phyloP scores from a whole-genome alignment of 169 alveolate genomes.

The Blepharisma undulans region DNA sequence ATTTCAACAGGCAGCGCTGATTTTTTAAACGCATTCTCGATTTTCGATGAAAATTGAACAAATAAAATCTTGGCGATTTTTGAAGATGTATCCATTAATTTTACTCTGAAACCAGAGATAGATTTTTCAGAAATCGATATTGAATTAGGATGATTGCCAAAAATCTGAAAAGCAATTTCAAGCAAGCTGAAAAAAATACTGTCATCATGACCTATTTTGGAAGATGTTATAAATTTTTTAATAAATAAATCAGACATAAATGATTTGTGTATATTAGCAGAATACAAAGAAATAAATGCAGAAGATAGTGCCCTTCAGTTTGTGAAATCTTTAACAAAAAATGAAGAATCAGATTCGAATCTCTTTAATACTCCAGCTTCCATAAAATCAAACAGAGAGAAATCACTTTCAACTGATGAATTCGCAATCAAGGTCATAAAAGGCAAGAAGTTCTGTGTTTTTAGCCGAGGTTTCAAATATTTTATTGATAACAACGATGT shows the following conservation, averaged over 20 bases:
- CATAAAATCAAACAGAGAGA: not conserved
- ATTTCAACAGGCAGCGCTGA: not conserved
- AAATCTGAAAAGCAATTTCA: too few species aligned
- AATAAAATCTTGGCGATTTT: not conserved
- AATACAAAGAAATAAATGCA: too few species aligned
- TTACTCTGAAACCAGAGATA: not conserved
- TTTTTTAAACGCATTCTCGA: not conserved
- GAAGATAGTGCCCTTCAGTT: not conserved
- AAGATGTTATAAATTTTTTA: not conserved
- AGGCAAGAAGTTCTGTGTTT: too few species aligned
- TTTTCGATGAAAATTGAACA: not conserved
- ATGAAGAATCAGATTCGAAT: not conserved
- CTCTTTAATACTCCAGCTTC: not conserved
- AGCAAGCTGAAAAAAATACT: too few species aligned
- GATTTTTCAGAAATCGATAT: too few species aligned
- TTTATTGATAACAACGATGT: not conserved
- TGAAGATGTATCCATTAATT: not conserved
- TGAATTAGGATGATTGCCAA: too few species aligned
- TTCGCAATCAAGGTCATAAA: too few species aligned
- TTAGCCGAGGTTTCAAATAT: too few species aligned
- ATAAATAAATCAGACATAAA: too few species aligned
- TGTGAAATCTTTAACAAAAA: too few species aligned
- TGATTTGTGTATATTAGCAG: not conserved
- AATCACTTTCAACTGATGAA: not conserved
- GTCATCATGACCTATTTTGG: not conserved